phyloP scores from a whole-genome alignment of 2,329 filamentous ascomycete genomes.

The Stromatinia cepivora region DNA sequence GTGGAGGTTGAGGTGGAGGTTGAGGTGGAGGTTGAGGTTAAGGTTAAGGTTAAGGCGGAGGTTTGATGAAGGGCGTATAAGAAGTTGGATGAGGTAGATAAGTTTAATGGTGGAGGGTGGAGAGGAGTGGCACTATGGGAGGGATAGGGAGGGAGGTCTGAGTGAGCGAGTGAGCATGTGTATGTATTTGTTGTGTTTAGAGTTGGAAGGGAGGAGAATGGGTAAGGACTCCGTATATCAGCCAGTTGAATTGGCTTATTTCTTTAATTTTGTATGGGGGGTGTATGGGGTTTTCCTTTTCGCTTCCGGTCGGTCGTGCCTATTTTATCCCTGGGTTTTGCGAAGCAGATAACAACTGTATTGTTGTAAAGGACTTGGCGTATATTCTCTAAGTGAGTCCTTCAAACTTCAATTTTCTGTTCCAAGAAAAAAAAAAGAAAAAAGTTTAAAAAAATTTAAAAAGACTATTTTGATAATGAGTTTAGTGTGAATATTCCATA shows the following conservation, averaged over 20 bases:
- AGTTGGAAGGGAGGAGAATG: background rate
- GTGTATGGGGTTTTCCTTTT: background rate
- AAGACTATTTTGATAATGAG: too few species aligned
- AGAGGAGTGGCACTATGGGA: background rate
- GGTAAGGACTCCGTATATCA: background rate
- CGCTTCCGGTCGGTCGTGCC: background rate
- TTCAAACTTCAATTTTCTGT: too few species aligned
- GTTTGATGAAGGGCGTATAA: background rate
- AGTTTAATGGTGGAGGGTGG: background rate
- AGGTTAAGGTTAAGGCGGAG: background rate
- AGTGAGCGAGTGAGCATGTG: background rate
- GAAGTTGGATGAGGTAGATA: background rate
- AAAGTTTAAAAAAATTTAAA: too few species aligned
- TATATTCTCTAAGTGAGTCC: too few species aligned
- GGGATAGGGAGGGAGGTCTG: background rate
- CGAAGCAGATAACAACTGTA: too few species aligned
- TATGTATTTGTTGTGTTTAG: background rate
- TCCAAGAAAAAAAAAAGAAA: too few species aligned
- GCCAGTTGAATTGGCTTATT: background rate
- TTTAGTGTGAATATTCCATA: too few species aligned
- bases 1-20: background rate
- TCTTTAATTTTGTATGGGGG: background rate
- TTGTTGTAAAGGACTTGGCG: too few species aligned
- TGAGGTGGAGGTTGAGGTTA: slow-evolving; percentile 5
- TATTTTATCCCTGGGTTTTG: background rate